Conservation (phyloP, 164 flowering plant species). For the Nymphaea colorata region DNA sequence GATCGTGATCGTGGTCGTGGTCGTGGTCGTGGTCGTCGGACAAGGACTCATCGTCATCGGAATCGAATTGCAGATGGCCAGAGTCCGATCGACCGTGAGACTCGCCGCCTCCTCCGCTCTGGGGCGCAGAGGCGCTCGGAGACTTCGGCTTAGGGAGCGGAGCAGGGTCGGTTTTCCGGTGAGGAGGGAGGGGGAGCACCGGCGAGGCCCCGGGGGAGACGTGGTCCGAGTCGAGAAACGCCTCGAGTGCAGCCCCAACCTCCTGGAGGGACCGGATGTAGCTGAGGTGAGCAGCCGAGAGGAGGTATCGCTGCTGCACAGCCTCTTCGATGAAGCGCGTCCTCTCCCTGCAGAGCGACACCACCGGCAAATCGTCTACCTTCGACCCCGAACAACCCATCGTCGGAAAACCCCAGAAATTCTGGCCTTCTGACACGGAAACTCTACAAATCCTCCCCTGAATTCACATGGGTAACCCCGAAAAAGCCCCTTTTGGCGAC, state of each 20-base stretch:
- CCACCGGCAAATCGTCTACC: slow-evolving; percentile 38
- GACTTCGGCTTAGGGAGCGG: neutral
- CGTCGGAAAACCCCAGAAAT: neutral
- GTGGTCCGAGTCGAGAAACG: slow-evolving; percentile 17
- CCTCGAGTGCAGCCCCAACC: slow-evolving; percentile 21
- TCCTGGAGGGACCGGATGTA: slow-evolving; percentile 24
- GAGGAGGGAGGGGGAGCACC: slow-evolving; percentile 8
- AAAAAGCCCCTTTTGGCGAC: neutral
- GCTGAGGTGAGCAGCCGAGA: slow-evolving; percentile 29
- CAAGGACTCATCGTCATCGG: slow-evolving; percentile 28
- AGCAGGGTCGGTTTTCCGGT: slow-evolving; percentile 11
- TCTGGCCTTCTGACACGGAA: neutral
- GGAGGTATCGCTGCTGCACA: slow-evolving; percentile 21
- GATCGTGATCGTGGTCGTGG: slow-evolving; percentile 8
- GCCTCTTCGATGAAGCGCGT: slow-evolving; percentile 29
- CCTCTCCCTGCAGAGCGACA: slow-evolving; percentile 44
- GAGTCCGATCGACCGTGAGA: slow-evolving; percentile 20
- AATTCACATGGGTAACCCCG: neutral
- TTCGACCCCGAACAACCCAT: slow-evolving; percentile 51
- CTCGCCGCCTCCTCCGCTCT: neutral
- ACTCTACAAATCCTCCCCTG: neutral
- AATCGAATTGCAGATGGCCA: slow-evolving; percentile 19
- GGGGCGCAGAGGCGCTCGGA: neutral
- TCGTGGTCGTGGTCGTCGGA: slow-evolving; percentile 14
- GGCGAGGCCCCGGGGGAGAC: slow-evolving; percentile 6